Evolutionary conservation across 345 rosid genomes (phyloP).

Genomic region (Brassica nigra): DNA sequence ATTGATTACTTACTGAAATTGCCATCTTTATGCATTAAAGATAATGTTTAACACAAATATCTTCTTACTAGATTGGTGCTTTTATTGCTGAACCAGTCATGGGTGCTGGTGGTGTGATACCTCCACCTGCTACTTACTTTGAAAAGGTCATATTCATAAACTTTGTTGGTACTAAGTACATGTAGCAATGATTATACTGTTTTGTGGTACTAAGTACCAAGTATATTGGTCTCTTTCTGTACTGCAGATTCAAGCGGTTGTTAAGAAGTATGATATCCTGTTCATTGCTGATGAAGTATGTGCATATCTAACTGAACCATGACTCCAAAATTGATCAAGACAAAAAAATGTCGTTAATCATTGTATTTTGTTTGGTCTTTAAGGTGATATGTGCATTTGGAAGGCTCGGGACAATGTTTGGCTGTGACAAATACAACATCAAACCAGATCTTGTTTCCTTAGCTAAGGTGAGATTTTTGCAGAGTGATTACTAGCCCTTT

Average conservation of each 20-base stretch:
- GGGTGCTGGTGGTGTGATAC: conserved; percentile 98
- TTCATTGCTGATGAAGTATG: conserved; percentile 94
- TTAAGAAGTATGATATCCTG: conserved; percentile 83
- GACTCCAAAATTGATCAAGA: background rate
- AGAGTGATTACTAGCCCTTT: conserved; percentile 2
- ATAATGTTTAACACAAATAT: conserved; percentile 12
- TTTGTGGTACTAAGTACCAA: background rate
- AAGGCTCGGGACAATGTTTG: conserved; percentile 93
- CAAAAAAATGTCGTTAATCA: background rate
- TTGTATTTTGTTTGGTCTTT: conserved; percentile 19
- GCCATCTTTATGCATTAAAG: background rate
- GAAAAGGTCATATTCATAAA: conserved; percentile 60
- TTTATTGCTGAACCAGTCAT: conserved; percentile 96
- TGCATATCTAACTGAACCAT: background rate
- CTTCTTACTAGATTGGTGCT: conserved; percentile 77
- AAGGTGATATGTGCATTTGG: conserved; percentile 99
- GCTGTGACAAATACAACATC: conserved; percentile 84
- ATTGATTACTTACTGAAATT: background rate
- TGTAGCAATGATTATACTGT: background rate
- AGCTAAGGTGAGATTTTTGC: conserved; percentile 66
- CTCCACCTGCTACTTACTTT: conserved; percentile 92
- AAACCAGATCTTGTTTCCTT: conserved; percentile 84
- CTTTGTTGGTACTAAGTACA: background rate
- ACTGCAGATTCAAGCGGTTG: conserved; percentile 81
- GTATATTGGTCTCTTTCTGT: conserved; percentile 10